Evolutionary conservation across 2,329 filamentous ascomycete genomes (phyloP).

Genomic region (Colletotrichum lupini): DNA sequence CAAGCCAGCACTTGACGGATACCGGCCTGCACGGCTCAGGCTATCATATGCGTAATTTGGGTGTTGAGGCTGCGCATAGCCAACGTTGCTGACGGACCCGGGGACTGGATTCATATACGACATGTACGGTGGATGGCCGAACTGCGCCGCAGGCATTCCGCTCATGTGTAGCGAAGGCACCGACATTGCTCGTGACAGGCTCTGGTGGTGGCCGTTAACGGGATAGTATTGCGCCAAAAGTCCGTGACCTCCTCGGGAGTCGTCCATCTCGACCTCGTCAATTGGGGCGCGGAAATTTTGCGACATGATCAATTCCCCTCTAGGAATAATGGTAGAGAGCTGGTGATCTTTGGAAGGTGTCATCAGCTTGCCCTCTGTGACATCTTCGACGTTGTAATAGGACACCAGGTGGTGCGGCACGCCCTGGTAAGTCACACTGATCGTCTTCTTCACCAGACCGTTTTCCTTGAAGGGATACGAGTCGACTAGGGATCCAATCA

Average conservation of each 20-base stretch:
- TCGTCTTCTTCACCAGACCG: conserved; percentile 92
- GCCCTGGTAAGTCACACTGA: conserved; percentile 80
- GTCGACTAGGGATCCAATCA: conserved; percentile 77
- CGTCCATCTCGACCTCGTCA: conserved; percentile 64
- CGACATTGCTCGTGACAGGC: conserved; percentile 40
- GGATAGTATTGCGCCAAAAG: conserved; percentile 23
- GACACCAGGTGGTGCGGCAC: conserved; percentile 87
- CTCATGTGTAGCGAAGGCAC: conserved; percentile 29
- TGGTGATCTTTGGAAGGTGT: conserved; percentile 64
- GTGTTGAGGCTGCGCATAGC: conserved; percentile 18
- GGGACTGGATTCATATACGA: conserved; percentile 20
- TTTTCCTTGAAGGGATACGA: conserved; percentile 87
- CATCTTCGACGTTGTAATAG: conserved; percentile 87
- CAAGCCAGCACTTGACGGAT: conserved; percentile 18
- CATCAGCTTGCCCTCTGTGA: conserved; percentile 68
- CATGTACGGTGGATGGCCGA: conserved; percentile 21
- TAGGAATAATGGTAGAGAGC: conserved; percentile 63
- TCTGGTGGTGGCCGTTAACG: conserved; percentile 37
- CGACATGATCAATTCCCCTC: conserved; percentile 66
- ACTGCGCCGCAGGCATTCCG: conserved; percentile 13
- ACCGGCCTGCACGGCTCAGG: conserved; percentile 9
- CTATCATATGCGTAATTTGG: conserved; percentile 22
- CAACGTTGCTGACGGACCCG: conserved; percentile 16
- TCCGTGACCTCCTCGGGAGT: conserved; percentile 23
- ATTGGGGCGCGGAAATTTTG: conserved; percentile 76